These are phyloP conservation scores for Catharanthus roseus DNA, from an alignment of 257 asterid species.

Conservation along the genomic window DNA sequence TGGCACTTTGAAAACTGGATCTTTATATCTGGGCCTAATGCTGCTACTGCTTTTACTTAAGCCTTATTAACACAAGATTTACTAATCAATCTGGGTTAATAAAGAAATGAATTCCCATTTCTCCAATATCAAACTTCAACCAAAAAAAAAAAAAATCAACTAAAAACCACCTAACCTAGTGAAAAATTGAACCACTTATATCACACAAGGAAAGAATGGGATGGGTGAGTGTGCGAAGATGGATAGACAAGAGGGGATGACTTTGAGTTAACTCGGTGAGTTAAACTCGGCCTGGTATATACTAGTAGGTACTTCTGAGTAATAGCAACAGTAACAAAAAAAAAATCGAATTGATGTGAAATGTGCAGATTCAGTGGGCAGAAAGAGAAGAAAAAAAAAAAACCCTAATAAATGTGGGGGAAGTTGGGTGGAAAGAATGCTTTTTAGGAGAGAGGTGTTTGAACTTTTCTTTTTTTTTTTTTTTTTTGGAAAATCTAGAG, in stretches of 20 bases:
- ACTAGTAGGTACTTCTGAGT: no score
- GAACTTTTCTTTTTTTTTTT: no score
- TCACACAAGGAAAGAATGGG: not conserved
- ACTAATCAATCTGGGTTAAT: slow-evolving; percentile 24
- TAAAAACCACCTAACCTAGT: slow-evolving; percentile 13
- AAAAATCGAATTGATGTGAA: slow-evolving; percentile 4
- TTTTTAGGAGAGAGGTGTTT: not conserved
- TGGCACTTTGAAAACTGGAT: not conserved
- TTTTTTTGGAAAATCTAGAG: not conserved
- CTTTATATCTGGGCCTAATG: not conserved
- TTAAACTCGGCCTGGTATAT: not conserved
- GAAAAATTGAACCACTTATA: not conserved
- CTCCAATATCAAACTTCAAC: slow-evolving; percentile 21
- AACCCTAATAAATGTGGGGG: slow-evolving; percentile 19
- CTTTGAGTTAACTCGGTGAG: not conserved
- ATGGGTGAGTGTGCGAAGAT: not conserved
- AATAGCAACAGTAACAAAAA: not conserved
- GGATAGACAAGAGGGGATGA: not conserved
- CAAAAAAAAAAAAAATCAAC: slow-evolving; percentile 22
- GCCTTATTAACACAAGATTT: not conserved
- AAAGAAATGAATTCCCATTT: slow-evolving; percentile 34
- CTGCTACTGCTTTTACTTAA: not conserved
- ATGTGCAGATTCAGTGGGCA: slow-evolving; percentile 12
- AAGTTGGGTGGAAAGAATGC: not conserved
- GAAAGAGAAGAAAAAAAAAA: not conserved